phyloP scores from a whole-genome alignment of 2,329 filamentous ascomycete genomes.

The Macroventuria anomochaeta region DNA sequence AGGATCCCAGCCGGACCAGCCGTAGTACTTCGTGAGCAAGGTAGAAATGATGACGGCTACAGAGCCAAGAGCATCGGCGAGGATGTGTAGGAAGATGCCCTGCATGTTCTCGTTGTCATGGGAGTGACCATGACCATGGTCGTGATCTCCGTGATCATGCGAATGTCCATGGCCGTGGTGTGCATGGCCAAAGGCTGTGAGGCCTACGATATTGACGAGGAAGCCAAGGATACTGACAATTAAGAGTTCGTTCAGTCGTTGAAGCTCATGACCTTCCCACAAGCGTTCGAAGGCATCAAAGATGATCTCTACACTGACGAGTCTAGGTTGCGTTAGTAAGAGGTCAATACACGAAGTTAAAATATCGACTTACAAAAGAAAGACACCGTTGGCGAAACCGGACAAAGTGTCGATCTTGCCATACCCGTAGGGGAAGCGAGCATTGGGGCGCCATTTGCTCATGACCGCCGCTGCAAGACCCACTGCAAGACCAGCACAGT shows the following conservation, averaged over 20 bases:
- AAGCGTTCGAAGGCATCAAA: conserved; percentile 92
- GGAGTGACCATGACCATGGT: conserved; percentile 53
- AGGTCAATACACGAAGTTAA: not conserved
- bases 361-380: conserved; percentile 73
- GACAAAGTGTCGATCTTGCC: conserved; percentile 96
- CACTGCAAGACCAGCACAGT: conserved; percentile 90
- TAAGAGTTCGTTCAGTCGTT: conserved; percentile 83
- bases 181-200: conserved; percentile 76
- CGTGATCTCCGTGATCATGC: conserved; percentile 50
- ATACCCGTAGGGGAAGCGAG: conserved; percentile 91
- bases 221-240: conserved; percentile 87
- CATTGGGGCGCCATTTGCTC: conserved; percentile 93
- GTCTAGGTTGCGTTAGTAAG: conserved; percentile 55
- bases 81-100: conserved; percentile 93
- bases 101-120: conserved; percentile 98
- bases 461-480: conserved; percentile 91
- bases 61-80: conserved; percentile 93
- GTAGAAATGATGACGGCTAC: conserved; percentile 95
- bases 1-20: conserved; percentile 94
- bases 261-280: conserved; percentile 81
- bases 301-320: conserved; percentile 94
- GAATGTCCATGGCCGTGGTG: conserved; percentile 62
- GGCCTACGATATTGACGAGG: conserved; percentile 88
- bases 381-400: conserved; percentile 94
- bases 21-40: conserved; percentile 81